Evolutionary conservation across 495 filamentous ascomycete species (phyloP).

Genomic region (Annulohypoxylon nitens): DNA sequence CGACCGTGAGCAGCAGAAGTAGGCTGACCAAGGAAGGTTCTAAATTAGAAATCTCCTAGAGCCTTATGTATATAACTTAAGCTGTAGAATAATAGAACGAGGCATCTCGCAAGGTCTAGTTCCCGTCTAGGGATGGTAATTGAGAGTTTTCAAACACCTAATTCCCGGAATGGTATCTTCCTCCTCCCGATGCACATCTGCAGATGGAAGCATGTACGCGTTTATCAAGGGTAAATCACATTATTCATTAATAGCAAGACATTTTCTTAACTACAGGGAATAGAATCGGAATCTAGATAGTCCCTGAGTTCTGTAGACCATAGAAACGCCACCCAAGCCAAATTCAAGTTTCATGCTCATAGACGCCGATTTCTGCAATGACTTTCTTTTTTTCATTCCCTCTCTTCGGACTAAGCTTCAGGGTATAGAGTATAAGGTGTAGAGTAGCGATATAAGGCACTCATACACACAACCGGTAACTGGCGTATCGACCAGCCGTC

Average conservation of each 20-base stretch:
- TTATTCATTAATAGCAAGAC: slow-evolving; percentile 27
- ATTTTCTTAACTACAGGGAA: slow-evolving; percentile 11
- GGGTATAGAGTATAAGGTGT: neutral
- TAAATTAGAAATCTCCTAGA: neutral
- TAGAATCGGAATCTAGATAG: neutral
- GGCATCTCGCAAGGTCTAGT: neutral
- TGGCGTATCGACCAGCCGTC: slow-evolving; percentile 84
- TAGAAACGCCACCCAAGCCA: slow-evolving; percentile 41
- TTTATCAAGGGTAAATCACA: slow-evolving; percentile 9
- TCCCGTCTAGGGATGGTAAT: neutral
- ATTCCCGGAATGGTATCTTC: neutral
- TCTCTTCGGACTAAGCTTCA: neutral
- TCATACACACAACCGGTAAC: slow-evolving; percentile 72
- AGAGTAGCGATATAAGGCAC: neutral
- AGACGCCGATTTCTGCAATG: slow-evolving; percentile 43
- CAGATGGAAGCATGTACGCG: neutral
- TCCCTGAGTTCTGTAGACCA: slow-evolving; percentile 27
- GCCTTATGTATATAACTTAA: no score
- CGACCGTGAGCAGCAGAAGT: no score
- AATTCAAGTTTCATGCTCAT: slow-evolving; percentile 43
- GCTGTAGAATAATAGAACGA: neutral
- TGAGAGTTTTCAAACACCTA: neutral
- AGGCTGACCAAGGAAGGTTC: neutral
- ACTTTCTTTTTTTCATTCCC: neutral
- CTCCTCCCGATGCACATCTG: neutral